Base-by-base conservation (phyloP, 495 filamentous ascomycete species). In the Aspergillus taichungensis region DNA sequence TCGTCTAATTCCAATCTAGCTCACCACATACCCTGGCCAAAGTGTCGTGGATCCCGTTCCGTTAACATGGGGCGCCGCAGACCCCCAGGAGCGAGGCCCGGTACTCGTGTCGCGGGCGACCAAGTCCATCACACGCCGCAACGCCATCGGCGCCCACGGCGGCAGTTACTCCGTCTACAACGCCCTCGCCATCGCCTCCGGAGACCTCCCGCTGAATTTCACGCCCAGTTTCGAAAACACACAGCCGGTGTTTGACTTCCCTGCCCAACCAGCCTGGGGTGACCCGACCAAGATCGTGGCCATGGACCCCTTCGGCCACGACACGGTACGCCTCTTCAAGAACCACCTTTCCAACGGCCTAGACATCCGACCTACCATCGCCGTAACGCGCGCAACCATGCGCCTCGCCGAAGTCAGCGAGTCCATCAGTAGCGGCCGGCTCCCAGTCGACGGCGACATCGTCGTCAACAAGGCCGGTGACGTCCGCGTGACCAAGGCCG, bases 81-180 rank as follows among this genome's bases (percentile, higher is more conserved):
- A 88, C 56, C 76, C 83, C 6, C 49, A 66, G 27, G 50, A 72
- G 53, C 72, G 88, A 57, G 88, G 88, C 5, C 88, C 88, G 0
- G 85, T 95, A 8, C 79, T 92, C 35, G 88, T 92, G 36, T 85
- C 83, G 6, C 75, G 88, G 40, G 71, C 70, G 45, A 71, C 73
- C 29, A 80, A 73, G 41, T 88, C 85, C 5, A 77, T 94, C 51
- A 73, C 84, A 47, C 76, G 78, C 52, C 79, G 88, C 42, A 95
- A 95, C 67, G 88, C 82, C 78, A 63, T 63, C 73, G 79, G 79
- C 45, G 88, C 88, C 38, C 88, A 95, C 57, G 87, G 88, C 36
- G 88, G 88, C 40, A 92, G 87, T 5, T 95, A 95, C 53, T 83
- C 83, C 42, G 84, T 94, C 54, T 95, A 95, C 65, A 85, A 88